Evolutionary conservation across 306 rosid species (phyloP).

Genomic region (Quercus parvula): DNA sequence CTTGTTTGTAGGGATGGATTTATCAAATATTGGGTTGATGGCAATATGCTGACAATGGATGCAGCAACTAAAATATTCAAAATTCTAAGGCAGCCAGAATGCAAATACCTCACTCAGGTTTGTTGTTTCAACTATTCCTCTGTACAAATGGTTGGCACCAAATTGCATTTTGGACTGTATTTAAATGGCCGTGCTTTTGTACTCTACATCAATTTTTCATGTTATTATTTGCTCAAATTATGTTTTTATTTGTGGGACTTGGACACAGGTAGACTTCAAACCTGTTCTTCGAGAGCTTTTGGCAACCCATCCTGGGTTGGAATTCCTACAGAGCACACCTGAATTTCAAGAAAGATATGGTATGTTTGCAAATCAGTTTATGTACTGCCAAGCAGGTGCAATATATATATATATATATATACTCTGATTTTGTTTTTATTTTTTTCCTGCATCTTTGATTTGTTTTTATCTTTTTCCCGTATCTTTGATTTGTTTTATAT

Average conservation of each 20-base stretch:
- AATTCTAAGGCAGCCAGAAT: slow-evolving; percentile 54
- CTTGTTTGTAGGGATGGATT: slow-evolving; percentile 50
- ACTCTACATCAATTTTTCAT: not conserved
- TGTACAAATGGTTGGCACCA: not conserved
- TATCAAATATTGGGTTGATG: slow-evolving; percentile 59
- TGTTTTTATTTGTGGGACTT: not conserved
- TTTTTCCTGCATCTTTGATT: not conserved
- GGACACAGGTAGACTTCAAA: slow-evolving; percentile 63
- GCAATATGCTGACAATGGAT: slow-evolving; percentile 61
- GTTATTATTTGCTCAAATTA: not conserved
- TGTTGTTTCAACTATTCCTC: slow-evolving; percentile 19
- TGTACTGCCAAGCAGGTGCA: slow-evolving; percentile 2
- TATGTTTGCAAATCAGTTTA: slow-evolving; percentile 19
- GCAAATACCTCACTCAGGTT: slow-evolving; percentile 63
- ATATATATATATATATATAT: not conserved
- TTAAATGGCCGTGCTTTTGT: too few relatives aligned
- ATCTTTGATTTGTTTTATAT: not conserved
- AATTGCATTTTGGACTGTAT: not conserved
- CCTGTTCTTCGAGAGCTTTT: slow-evolving; percentile 63
- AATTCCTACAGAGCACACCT: slow-evolving; percentile 67
- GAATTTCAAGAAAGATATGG: slow-evolving; percentile 86
- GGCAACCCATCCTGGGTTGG: slow-evolving; percentile 68
- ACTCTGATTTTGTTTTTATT: not conserved
- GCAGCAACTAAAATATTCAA: slow-evolving; percentile 55
- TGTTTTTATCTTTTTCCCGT: not conserved